Evolutionary conservation across 2,329 filamentous ascomycete genomes (phyloP), one percentile per base, ranked within the genome.

Genomic region (Gaeumannomyces tritici): DNA sequence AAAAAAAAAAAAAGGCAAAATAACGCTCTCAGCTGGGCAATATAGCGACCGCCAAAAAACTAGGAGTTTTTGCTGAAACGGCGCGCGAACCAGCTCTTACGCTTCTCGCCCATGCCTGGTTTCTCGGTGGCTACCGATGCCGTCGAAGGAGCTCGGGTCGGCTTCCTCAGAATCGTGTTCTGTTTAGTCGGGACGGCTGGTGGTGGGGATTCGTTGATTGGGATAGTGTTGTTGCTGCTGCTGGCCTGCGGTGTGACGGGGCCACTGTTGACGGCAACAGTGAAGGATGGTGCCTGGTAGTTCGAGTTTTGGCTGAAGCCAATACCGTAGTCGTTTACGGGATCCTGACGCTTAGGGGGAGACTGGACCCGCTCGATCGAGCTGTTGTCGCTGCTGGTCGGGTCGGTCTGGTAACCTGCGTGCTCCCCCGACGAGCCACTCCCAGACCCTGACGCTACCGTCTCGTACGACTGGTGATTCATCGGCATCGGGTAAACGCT

Each of bases 31-130:
- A 26, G 26, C 4, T 12, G 7, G 26, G 24, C 28, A 56, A 29
- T 24, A 8, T 7, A n/a, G 42, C 42, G 42, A 51, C 42, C 13
- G 18, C 42, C 42, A 6, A n/a, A 13, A 18, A 21, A 24, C 42
- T 51, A 51, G 24, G 42, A 62, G 33, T 76, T 75, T 71, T 81
- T 92, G 80, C 89, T 95, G 74, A 96, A 95, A 62, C 87, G 83
- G 69, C 87, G 85, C 71, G 89, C 86, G 70, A 98, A 87, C 91
- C 93, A 96, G 72, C 92, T 95, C 82, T 92, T 93, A 66, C 90
- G 83, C 81, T 96, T 96, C 64, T 92, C 89, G 15, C 71, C 71
- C 26, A 68, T 65, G 4, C 71, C 71, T 7, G 74, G 72, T 58
- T 73, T 69, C 62, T 71, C 67, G 66, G 59, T 42, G 54, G 47